These are phyloP conservation scores for Gymnopus androsaceus DNA, from an alignment of 1,284 basidiomycete species.

Conservation along the genomic window DNA sequence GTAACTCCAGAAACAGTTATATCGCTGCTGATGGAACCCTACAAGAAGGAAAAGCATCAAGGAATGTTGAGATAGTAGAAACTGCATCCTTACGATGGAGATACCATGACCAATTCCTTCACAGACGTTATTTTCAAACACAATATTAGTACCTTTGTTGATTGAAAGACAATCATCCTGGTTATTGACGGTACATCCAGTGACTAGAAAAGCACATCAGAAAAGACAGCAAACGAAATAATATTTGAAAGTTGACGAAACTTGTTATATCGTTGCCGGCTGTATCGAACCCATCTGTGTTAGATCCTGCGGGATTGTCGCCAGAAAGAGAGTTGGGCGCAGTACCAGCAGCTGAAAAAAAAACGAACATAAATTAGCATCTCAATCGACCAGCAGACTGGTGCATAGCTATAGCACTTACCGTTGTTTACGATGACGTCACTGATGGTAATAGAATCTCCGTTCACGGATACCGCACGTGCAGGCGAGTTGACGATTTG, in stretches of 20 bases:
- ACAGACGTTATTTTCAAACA: conserved; percentile 56
- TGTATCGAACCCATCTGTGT: conserved; percentile 14
- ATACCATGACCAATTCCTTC: conserved; percentile 61
- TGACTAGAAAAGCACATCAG: too few species aligned
- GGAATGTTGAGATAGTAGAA: neutral
- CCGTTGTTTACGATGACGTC: conserved; percentile 9
- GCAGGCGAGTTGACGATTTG: conserved; percentile 5
- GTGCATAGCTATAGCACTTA: neutral
- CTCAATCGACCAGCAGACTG: neutral
- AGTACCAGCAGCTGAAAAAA: conserved; percentile 7
- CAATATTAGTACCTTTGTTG: conserved; percentile 56
- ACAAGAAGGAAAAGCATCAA: neutral
- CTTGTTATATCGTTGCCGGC: conserved; percentile 7
- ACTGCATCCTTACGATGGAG: conserved; percentile 42
- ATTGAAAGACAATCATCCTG: conserved; percentile 68
- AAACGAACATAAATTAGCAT: neutral
- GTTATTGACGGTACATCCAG: conserved; percentile 7
- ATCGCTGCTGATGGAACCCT: conserved; percentile 55
- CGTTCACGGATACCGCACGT: conserved; percentile 2
- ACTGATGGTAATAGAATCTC: conserved; percentile 7
- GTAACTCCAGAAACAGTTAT: conserved; percentile 48
- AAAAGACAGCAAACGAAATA: too few species aligned
- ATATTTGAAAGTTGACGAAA: neutral
- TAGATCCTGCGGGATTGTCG: conserved; percentile 9
- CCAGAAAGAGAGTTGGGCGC: conserved; percentile 6